These are phyloP conservation scores for Pichia cactophila DNA, from an alignment of 1,139 yeast species.

Conservation along the genomic window DNA sequence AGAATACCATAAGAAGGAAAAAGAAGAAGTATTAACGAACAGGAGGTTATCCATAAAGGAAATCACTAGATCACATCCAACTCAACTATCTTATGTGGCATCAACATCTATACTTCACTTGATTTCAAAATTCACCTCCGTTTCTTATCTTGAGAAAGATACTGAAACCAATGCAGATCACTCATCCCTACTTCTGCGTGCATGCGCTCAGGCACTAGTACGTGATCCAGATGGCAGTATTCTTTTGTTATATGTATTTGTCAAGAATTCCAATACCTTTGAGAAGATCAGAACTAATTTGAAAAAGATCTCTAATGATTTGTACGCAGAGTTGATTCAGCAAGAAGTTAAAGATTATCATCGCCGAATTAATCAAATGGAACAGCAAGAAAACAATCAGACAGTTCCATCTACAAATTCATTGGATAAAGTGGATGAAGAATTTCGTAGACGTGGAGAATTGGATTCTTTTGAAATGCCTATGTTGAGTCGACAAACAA, in stretches of 20 bases:
- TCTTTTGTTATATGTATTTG: conserved; percentile 44
- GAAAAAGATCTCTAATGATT: conserved; percentile 15
- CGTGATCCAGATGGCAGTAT: conserved; percentile 46
- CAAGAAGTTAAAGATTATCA: conserved; percentile 7
- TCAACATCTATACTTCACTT: conserved; percentile 51
- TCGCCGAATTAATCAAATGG: neutral
- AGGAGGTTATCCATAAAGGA: conserved; percentile 22
- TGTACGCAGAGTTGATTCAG: conserved; percentile 8
- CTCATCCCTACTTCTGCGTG: conserved; percentile 49
- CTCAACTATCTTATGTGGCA: conserved; percentile 48
- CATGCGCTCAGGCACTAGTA: conserved; percentile 44
- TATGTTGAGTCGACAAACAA: conserved; percentile 14
- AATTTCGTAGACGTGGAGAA: neutral
- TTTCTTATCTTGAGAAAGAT: conserved; percentile 32
- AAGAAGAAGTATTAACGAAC: conserved; percentile 13
- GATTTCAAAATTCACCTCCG: conserved; percentile 38
- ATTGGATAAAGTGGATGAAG: conserved; percentile 1
- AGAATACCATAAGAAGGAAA: conserved; percentile 5
- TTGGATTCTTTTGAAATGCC: conserved; percentile 6
- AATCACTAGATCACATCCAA: conserved; percentile 33
- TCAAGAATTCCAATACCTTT: conserved; percentile 33
- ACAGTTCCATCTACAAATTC: neutral
- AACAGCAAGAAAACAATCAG: neutral
- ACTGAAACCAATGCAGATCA: conserved; percentile 45
- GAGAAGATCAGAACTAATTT: conserved; percentile 17